phyloP scores from a whole-genome alignment of 768 basidiomycete species.

The Gymnopilus junonius region DNA sequence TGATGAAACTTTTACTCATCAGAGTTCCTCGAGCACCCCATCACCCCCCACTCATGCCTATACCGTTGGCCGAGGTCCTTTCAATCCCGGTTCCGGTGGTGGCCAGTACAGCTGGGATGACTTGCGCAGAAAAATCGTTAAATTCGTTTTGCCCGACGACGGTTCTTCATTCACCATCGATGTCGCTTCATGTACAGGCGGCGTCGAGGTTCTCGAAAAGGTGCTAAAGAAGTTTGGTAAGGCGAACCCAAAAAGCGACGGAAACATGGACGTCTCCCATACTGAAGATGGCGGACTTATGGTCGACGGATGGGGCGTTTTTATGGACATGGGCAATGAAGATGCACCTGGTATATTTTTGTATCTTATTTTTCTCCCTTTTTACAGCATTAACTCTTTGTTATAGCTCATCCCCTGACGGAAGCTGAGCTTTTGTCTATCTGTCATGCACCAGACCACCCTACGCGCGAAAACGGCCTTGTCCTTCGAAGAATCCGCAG shows the following conservation, averaged over 20 bases:
- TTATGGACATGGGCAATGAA: constrained; percentile 62
- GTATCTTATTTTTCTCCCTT: constrained; percentile 6
- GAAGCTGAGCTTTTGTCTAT: constrained; percentile 82
- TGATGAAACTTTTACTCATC: constrained; percentile 59
- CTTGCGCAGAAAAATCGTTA: constrained; percentile 82
- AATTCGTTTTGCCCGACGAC: constrained; percentile 86
- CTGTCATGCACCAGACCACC: constrained; percentile 83
- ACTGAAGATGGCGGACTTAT: constrained; percentile 76
- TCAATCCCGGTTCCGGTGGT: constrained; percentile 44
- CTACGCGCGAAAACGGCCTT: constrained; percentile 79
- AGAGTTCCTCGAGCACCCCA: constrained; percentile 42
- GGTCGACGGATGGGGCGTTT: constrained; percentile 92
- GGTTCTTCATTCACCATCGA: constrained; percentile 79
- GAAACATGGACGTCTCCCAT: constrained; percentile 57
- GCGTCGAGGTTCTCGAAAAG: constrained; percentile 85
- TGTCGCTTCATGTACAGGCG: constrained; percentile 78
- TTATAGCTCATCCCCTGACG: constrained; percentile 71
- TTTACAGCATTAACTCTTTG: not conserved
- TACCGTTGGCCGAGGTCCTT: constrained; percentile 64
- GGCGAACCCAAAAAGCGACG: constrained; percentile 46
- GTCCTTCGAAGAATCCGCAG: constrained; percentile 64
- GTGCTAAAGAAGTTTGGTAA: constrained; percentile 92
- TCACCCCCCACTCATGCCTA: constrained; percentile 56
- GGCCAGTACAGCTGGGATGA: constrained; percentile 44
- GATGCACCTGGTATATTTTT: constrained; percentile 52